Evolutionary conservation across 169 alveolate species (phyloP).

Genomic region (Eimeria tenella): DNA sequence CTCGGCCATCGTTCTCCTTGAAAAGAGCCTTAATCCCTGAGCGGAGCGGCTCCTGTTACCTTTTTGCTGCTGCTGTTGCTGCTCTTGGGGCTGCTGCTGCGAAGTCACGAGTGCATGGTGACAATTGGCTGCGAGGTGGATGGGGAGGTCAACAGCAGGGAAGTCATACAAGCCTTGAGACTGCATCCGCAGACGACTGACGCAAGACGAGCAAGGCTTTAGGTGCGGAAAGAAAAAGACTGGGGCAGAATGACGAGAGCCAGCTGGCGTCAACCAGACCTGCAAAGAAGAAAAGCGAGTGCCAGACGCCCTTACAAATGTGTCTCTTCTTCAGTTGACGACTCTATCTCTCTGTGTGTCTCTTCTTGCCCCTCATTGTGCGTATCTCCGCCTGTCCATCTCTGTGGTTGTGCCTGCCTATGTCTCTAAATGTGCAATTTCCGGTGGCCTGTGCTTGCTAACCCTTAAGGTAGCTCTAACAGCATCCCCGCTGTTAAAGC

Average conservation of each 20-base stretch:
- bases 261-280: slow-evolving; percentile 30
- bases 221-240: slow-evolving; percentile 70
- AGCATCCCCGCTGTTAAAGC: slow-evolving; percentile 25
- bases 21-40: slow-evolving; percentile 39
- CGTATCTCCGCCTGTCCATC: background rate
- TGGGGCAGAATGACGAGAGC: slow-evolving; percentile 11
- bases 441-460: background rate
- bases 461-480: slow-evolving; percentile 36
- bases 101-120: slow-evolving; percentile 23
- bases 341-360: background rate
- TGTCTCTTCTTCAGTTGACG: background rate
- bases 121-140: slow-evolving; percentile 68
- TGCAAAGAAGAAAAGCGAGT: background rate
- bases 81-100: slow-evolving; percentile 68
- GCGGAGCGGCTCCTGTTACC: slow-evolving; percentile 43
- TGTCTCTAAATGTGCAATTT: background rate
- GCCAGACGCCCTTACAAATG: background rate
- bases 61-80: slow-evolving; percentile 52
- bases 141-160: slow-evolving; percentile 65
- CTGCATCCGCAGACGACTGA: slow-evolving; percentile 47
- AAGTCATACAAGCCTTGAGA: slow-evolving; percentile 73
- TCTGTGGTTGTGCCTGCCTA: background rate
- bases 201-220: slow-evolving; percentile 70
- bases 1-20: slow-evolving; percentile 67
- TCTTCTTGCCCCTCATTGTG: background rate